These are phyloP conservation scores for Suillus paluster DNA, from an alignment of 768 basidiomycete species.

Conservation along the genomic window DNA sequence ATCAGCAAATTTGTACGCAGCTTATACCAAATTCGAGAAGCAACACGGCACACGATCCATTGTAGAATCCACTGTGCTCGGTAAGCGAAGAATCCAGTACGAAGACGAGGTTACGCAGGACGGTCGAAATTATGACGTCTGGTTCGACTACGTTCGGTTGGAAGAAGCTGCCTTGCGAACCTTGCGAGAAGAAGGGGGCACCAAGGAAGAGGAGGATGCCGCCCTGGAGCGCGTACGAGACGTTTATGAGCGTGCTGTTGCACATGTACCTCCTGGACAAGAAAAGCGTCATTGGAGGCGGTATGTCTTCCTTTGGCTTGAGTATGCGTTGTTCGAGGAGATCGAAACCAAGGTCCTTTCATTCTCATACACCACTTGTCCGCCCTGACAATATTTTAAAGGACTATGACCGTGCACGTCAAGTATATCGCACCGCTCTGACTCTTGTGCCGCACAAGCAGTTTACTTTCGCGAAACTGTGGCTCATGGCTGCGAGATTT, in stretches of 20 bases:
- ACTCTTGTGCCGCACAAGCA: constrained; percentile 92
- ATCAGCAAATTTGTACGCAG: constrained; percentile 83
- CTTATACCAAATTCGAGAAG: constrained; percentile 98
- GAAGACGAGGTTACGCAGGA: constrained; percentile 95
- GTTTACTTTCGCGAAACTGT: constrained; percentile 97
- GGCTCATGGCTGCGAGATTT: constrained; percentile 91
- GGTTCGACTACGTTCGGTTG: constrained; percentile 95
- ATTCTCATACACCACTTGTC: background rate
- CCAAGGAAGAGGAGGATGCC: constrained; percentile 68
- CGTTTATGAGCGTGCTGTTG: constrained; percentile 93
- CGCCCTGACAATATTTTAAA: constrained; percentile 32
- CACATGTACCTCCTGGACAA: constrained; percentile 91
- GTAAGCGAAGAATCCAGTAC: constrained; percentile 98
- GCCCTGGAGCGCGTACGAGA: constrained; percentile 78
- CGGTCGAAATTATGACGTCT: constrained; percentile 93
- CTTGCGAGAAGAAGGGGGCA: constrained; percentile 74
- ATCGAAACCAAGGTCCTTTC: constrained; percentile 82
- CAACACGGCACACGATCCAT: constrained; percentile 90
- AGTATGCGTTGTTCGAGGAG: constrained; percentile 97
- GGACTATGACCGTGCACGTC: constrained; percentile 85
- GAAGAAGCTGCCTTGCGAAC: constrained; percentile 89
- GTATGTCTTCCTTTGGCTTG: constrained; percentile 91
- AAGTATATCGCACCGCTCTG: constrained; percentile 91
- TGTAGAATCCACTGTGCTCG: constrained; percentile 91
- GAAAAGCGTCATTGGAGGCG: constrained; percentile 94